Percentiles rank a stretch among this genome's conserved stretches.
Conservation (phyloP, 208 protist genomes). For the Trypanosoma conorhini region DNA sequence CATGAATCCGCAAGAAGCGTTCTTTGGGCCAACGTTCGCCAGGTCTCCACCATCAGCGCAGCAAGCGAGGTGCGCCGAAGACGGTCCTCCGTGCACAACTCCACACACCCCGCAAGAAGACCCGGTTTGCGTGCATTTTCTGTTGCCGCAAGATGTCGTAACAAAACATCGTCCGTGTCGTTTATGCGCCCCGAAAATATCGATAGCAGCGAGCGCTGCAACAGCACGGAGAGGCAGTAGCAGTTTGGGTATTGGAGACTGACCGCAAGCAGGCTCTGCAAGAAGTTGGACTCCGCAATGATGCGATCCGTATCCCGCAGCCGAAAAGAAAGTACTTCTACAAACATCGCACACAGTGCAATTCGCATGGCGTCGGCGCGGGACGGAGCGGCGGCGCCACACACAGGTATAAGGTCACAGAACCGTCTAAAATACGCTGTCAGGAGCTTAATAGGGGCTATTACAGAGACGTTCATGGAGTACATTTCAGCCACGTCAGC, state of each 20-base stretch:
- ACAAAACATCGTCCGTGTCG: slow-evolving; percentile 7
- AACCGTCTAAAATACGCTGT: slow-evolving; percentile 33
- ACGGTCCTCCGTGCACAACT: slow-evolving; percentile 5
- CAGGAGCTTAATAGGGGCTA: slow-evolving; percentile 40
- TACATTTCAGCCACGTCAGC: slow-evolving; percentile 54
- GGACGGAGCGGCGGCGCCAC: slow-evolving; percentile 9
- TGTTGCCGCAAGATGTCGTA: slow-evolving; percentile 6
- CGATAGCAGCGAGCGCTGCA: slow-evolving; percentile 42
- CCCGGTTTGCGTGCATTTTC: slow-evolving; percentile 7
- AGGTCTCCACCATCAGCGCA: slow-evolving; percentile 26
- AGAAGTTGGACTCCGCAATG: slow-evolving; percentile 41
- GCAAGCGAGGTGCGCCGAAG: slow-evolving; percentile 16
- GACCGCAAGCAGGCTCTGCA: slow-evolving; percentile 42
- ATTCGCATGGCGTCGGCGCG: slow-evolving; percentile 32
- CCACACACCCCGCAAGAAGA: slow-evolving; percentile 21
- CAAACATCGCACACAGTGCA: slow-evolving; percentile 56
- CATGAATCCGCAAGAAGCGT: slow-evolving; percentile 36
- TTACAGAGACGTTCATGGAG: slow-evolving; percentile 27
- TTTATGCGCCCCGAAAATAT: slow-evolving; percentile 44
- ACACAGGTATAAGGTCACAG: slow-evolving; percentile 25
- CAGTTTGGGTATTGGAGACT: slow-evolving; percentile 48
- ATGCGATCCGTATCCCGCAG: slow-evolving; percentile 44
- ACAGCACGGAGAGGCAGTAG: slow-evolving; percentile 36
- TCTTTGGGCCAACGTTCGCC: slow-evolving; percentile 32
- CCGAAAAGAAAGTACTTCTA: slow-evolving; percentile 50